Evolutionary conservation across 116 monocot genomes (phyloP), one percentile per base, ranked within the genome.

Genomic region (Iris pallida): DNA sequence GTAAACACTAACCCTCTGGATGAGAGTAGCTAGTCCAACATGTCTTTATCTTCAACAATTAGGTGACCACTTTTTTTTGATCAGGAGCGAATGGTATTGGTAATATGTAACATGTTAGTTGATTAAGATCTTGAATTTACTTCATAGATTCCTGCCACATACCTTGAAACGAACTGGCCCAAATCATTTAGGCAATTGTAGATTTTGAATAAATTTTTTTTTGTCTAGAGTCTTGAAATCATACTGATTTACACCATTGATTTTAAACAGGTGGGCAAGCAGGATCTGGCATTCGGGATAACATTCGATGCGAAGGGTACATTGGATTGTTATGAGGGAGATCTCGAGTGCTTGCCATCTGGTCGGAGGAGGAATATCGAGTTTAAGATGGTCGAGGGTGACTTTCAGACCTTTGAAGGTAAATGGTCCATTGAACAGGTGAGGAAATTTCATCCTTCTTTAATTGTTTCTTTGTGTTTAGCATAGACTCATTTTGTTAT

Each of bases 321-420:
- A 8, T 51, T 96, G 44, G 92, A 96, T 55, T 96, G 96, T 65
- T 87, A 81, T 52, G 96, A 96, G 75, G 78, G 78, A 67, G 89
- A 96, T 10, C 68, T 92, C 45, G 75, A 92, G 77, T 4, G 53
- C 40, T 14, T 85, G 44, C 80, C 92, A 20, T 74, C 72, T 59
- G 75, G 80, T 16, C 56, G 65, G 61, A 85, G 78, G 73, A 89
- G 96, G 75, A 79, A 89, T 12, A 89, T 96, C 15, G 86, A 89
- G 12, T 96, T 96, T 61, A 85, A 66, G 62, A 92, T 96, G 96
- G 67, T 96, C 6, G 87, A 96, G 15, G 96, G 96, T 11, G 96
- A 96, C 51, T 96, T 96, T 55, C 66, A 82, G 75, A 71, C 48
- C 7, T 96, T 96, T 68, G 74, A 87, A 59, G 96, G 92, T 6